Evolutionary conservation across 208 protist genomes (phyloP).

Genomic region (Leishmania major): DNA sequence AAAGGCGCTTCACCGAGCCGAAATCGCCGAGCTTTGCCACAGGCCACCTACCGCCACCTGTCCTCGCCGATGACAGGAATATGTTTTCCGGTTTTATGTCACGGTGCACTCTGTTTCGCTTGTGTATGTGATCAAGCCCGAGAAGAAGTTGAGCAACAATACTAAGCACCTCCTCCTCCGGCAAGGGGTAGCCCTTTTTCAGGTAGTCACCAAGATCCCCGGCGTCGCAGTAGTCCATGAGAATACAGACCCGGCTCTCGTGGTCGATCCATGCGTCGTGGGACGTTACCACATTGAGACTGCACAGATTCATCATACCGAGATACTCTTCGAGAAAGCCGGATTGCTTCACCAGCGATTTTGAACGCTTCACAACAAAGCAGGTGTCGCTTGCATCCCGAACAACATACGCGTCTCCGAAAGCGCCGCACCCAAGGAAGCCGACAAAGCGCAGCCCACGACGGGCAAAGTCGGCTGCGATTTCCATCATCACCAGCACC

Average conservation of each 20-base stretch:
- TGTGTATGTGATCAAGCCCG: slow-evolving; percentile 74
- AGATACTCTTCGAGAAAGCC: slow-evolving; percentile 39
- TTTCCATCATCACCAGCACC: not conserved
- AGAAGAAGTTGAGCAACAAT: slow-evolving; percentile 72
- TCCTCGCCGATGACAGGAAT: slow-evolving; percentile 30
- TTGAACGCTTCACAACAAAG: slow-evolving; percentile 68
- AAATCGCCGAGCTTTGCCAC: slow-evolving; percentile 82
- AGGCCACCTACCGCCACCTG: slow-evolving; percentile 6
- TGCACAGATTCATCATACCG: slow-evolving; percentile 49
- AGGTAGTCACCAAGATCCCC: slow-evolving; percentile 59
- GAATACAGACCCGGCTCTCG: slow-evolving; percentile 48
- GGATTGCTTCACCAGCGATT: slow-evolving; percentile 10
- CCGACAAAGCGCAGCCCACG: not conserved
- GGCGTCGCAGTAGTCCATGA: slow-evolving; percentile 80
- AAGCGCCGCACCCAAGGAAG: slow-evolving; percentile 46
- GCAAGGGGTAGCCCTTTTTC: slow-evolving; percentile 39
- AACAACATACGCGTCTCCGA: slow-evolving; percentile 53
- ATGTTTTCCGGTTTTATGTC: slow-evolving; percentile 96
- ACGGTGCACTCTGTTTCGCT: slow-evolving; percentile 91
- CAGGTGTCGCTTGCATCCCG: slow-evolving; percentile 11
- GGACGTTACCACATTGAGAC: slow-evolving; percentile 60
- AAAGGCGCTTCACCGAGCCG: slow-evolving; percentile 46
- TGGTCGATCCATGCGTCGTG: slow-evolving; percentile 58
- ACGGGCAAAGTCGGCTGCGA: not conserved
- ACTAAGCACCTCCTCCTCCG: slow-evolving; percentile 40